phyloP scores from a whole-genome alignment of 2,329 filamentous ascomycete genomes.

The Aspergillus hortae region DNA sequence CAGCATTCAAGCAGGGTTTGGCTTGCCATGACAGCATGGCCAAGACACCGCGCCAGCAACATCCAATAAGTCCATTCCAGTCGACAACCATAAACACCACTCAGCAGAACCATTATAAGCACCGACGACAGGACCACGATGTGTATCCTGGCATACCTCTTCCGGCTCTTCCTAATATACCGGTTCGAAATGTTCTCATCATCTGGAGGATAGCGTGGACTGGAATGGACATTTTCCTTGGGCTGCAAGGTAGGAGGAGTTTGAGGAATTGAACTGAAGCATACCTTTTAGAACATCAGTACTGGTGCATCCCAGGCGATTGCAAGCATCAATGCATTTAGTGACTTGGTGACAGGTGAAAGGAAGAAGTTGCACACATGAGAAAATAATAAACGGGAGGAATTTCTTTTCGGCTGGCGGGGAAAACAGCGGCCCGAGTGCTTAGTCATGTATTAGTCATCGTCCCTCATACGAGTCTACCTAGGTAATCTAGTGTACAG shows the following conservation, averaged over 20 bases:
- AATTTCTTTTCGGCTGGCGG: conserved; percentile 5
- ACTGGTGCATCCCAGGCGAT: no score
- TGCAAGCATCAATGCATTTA: neutral
- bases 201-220: conserved; percentile 25
- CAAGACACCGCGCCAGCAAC: neutral
- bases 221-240: neutral
- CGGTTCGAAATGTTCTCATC: conserved; percentile 44
- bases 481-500: no score
- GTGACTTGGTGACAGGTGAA: neutral
- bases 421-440: conserved; percentile 2
- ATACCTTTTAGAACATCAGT: neutral
- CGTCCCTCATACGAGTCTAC: neutral
- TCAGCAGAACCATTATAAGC: conserved; percentile 49
- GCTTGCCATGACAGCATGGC: no score
- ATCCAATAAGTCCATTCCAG: neutral
- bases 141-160: conserved; percentile 41
- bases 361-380: neutral
- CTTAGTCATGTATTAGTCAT: conserved; percentile 8
- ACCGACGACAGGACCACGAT: conserved; percentile 37
- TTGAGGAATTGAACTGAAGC: neutral
- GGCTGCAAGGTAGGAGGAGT: neutral
- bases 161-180: conserved; percentile 48
- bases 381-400: conserved; percentile 6
- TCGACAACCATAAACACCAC: conserved; percentile 19
- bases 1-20: no score